Percentiles rank a stretch among this genome's conserved stretches.
Evolutionary conservation across 225 moss, liverwort and hornwort species (phyloP).

Genomic region (Sphagnum contortum): DNA sequence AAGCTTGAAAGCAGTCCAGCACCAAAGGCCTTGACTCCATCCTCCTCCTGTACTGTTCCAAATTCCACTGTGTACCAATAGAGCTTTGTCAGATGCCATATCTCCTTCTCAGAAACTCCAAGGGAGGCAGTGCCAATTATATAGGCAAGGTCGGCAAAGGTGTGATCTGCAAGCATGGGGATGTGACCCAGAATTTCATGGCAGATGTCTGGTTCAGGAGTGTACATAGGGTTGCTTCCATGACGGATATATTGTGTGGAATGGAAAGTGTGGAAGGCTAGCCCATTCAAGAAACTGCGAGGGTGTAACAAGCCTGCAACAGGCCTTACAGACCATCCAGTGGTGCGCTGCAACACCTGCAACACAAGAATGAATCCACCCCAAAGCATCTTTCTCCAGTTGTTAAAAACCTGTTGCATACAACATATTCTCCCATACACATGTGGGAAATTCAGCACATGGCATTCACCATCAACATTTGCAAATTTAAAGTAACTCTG

Average conservation of each 20-base stretch:
- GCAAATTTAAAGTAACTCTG: no score
- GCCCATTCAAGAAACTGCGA: constrained; percentile 48
- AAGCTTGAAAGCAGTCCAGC: constrained; percentile 51
- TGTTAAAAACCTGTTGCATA: no score
- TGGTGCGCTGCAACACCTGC: constrained; percentile 38
- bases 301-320: constrained; percentile 57
- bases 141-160: constrained; percentile 40
- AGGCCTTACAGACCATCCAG: constrained; percentile 49
- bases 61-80: constrained; percentile 65
- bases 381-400: no score
- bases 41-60: constrained; percentile 36
- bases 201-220: constrained; percentile 55
- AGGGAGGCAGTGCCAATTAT: constrained; percentile 48
- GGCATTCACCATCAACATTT: not conserved
- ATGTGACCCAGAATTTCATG: constrained; percentile 60
- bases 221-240: constrained; percentile 53
- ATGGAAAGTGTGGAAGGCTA: constrained; percentile 56
- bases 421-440: not conserved
- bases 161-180: constrained; percentile 44
- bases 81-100: constrained; percentile 55
- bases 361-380: not conserved
- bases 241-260: constrained; percentile 60
- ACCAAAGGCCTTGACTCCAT: constrained; percentile 37
- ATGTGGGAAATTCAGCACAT: not conserved
- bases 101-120: constrained; percentile 44